Evolutionary conservation across 306 rosid genomes (phyloP), one percentile per base, ranked within the genome.

Genomic region (Lathyrus sativus): DNA sequence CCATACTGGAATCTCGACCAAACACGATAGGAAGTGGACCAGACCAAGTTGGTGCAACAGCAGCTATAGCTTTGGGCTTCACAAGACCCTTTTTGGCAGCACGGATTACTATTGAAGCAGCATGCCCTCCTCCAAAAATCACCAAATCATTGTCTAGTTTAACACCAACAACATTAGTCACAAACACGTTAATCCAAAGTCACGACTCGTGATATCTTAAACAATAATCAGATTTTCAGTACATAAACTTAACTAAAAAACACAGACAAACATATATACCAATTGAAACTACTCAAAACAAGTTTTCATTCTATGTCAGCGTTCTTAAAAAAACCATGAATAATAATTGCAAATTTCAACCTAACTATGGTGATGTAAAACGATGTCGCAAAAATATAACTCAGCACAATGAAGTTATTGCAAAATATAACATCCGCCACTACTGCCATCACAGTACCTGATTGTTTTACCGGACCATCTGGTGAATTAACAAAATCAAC

Each of bases 1-100:
- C 90, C 98, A 90, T 92, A 91, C 74, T 85, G 38, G 96, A 92
- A 76, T 90, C 96, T 80, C 96, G 86, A 57, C 96, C 96, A 62
- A 92, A 92, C 60, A 92, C 98, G 38, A 92, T 90, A 55, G 96
- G 96, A 79, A 92, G 98, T 67, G 98, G 98, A 45, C 96, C 98
- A 49, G 96, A 88, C 96, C 98, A 92, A 39, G 96, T 92, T 38
- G 96, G 96, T 73, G 96, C 98, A 76, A 90, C 77, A 44, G 93
- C 96, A 28, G 96, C 98, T 67, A 92, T 75, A 24, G 88, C 98
- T 81, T 79, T 82, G 59, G 96, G 91, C 71, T 88, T 90, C 76
- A 92, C 79, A 41, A 86, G 74, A 74, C 96, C 96, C 75, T 72
- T 84, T 76, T 88, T 90, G 4, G 89, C 93, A 29, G 98, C 98